Evolutionary conservation across 2,329 filamentous ascomycete genomes (phyloP).

Genomic region (Aspergillus brunneoviolaceus): DNA sequence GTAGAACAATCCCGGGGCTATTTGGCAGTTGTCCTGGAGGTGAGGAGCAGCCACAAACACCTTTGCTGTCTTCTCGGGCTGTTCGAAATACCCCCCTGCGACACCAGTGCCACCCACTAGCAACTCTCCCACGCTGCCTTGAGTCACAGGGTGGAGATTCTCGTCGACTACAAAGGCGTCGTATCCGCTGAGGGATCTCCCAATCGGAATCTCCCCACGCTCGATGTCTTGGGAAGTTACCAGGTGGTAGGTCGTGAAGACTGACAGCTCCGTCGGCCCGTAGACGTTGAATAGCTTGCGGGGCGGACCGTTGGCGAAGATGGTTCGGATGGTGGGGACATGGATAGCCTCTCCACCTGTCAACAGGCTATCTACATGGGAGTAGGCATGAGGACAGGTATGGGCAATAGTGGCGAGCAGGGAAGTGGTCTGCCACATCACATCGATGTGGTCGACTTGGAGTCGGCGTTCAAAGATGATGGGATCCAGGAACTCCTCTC

Average conservation of each 20-base stretch:
- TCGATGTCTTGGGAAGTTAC: constrained; percentile 16
- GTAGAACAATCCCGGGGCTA: constrained; percentile 7
- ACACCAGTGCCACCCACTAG: constrained; percentile 55
- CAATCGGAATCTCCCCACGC: constrained; percentile 42
- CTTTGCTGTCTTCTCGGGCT: constrained; percentile 57
- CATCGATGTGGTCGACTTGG: constrained; percentile 1
- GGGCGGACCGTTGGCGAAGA: constrained; percentile 10
- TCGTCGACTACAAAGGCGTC: constrained; percentile 18
- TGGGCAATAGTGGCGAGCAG: constrained; percentile 7
- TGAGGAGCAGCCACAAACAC: constrained; percentile 60
- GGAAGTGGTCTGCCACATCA: constrained; percentile 10
- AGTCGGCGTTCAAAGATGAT: neutral
- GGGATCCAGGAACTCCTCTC: constrained; percentile 6
- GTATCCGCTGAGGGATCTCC: constrained; percentile 15
- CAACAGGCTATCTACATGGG: constrained; percentile 6
- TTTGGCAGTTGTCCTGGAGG: constrained; percentile 22
- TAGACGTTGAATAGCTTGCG: constrained; percentile 11
- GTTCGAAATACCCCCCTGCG: constrained; percentile 69
- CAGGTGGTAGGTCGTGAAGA: constrained; percentile 11
- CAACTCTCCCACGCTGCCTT: constrained; percentile 23
- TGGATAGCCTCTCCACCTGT: constrained; percentile 15
- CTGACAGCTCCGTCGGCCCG: constrained; percentile 12
- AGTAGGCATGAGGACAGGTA: constrained; percentile 4
- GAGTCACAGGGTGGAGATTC: neutral
- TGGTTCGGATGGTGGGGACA: constrained; percentile 2